A percentile compares a stretch with the other conserved stretches of the same genome.
These are phyloP conservation scores for Lepiota venenata DNA, from an alignment of 768 basidiomycete species.

Conservation along the genomic window DNA sequence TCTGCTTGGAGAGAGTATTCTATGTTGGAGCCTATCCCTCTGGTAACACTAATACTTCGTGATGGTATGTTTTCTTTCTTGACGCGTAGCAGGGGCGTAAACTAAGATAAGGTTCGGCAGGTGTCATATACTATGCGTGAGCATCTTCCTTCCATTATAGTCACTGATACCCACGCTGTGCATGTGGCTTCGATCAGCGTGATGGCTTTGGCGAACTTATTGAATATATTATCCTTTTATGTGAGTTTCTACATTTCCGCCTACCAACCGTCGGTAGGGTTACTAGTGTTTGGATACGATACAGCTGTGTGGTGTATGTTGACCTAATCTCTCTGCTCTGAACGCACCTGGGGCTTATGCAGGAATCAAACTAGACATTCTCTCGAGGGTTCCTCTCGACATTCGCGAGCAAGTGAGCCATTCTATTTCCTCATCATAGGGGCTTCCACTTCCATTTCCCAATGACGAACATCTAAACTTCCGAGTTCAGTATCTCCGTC, in stretches of 20 bases:
- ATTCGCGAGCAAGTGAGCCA: conserved; percentile 43
- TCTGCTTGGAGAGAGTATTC: conserved; percentile 26
- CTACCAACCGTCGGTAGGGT: conserved; percentile 6
- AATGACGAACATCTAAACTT: not conserved
- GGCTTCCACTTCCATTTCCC: not conserved
- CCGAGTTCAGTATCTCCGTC: conserved; percentile 37
- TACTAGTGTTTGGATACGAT: not conserved
- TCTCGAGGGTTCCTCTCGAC: conserved; percentile 46
- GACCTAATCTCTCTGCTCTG: not conserved
- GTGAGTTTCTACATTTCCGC: conserved; percentile 17
- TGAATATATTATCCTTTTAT: conserved; percentile 40
- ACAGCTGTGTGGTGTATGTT: conserved; percentile 24
- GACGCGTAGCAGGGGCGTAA: not conserved
- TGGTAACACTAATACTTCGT: conserved; percentile 40
- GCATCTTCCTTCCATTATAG: conserved; percentile 12
- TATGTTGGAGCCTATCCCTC: conserved; percentile 25
- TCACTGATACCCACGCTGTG: not conserved
- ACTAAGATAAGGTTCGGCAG: conserved; percentile 22
- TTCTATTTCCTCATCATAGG: not conserved
- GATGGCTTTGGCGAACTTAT: conserved; percentile 47
- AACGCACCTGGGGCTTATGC: not conserved
- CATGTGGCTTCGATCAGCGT: conserved; percentile 27
- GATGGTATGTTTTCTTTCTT: conserved; percentile 38
- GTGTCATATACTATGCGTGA: conserved; percentile 55
- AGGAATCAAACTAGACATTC: conserved; percentile 29